A percentile compares a stretch with the other conserved stretches of the same genome.
phyloP scores from a whole-genome alignment of 1,139 yeast species.

The Hansenula lynferdii region DNA sequence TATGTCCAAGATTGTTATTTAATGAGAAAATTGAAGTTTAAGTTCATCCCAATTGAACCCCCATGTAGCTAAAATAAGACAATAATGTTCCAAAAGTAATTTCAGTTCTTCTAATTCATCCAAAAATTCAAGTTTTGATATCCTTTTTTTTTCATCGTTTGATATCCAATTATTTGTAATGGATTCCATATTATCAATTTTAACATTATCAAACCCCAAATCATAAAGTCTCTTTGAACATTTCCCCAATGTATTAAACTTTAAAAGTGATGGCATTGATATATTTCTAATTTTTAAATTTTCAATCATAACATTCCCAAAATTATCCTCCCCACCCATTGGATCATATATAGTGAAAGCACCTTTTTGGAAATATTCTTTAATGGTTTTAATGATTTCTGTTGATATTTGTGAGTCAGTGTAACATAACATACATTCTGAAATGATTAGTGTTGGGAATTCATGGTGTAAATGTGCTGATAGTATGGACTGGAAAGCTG shows the following conservation, averaged over 20 bases:
- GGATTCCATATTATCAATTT: constrained; percentile 53
- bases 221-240: constrained; percentile 37
- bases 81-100: constrained; percentile 73
- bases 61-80: constrained; percentile 38
- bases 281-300: constrained; percentile 62
- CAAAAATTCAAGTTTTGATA: constrained; percentile 64
- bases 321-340: constrained; percentile 67
- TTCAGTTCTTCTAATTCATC: constrained; percentile 89
- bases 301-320: constrained; percentile 78
- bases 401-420: constrained; percentile 55
- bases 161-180: constrained; percentile 57
- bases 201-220: constrained; percentile 21
- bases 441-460: constrained; percentile 66
- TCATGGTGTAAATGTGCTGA: constrained; percentile 28
- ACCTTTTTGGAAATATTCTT: constrained; percentile 23
- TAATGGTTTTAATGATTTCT: constrained; percentile 35
- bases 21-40: constrained; percentile 1
- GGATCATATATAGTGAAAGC: constrained; percentile 78
- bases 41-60: constrained; percentile 13
- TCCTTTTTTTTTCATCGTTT: constrained; percentile 42
- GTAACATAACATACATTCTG: constrained; percentile 92
- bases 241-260: constrained; percentile 41
- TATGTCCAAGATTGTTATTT: neutral
- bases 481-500: constrained; percentile 15
- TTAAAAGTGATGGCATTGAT: constrained; percentile 57